These are phyloP conservation scores for Microbotryomycetes sp. DNA, from an alignment of 1,284 basidiomycete species.

Conservation along the genomic window DNA sequence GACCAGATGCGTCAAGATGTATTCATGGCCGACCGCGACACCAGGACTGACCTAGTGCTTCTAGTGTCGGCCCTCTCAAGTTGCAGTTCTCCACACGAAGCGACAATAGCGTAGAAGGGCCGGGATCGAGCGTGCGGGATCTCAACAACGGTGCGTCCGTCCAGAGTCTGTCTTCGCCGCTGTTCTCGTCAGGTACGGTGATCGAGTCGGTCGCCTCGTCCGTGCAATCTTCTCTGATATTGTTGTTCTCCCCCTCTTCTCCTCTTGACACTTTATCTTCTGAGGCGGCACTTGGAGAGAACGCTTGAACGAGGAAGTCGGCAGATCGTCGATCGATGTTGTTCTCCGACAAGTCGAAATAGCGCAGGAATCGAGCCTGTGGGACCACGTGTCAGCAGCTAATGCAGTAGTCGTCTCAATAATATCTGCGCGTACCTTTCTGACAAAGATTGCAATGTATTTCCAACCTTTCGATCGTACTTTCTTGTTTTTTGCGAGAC, in stretches of 20 bases:
- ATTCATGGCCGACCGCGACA: background rate
- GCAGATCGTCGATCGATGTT: constrained; percentile 72
- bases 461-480: constrained; percentile 73
- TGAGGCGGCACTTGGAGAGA: constrained; percentile 28
- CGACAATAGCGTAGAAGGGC: constrained; percentile 53
- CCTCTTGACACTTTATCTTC: background rate
- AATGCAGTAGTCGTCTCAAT: no score
- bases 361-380: constrained; percentile 66
- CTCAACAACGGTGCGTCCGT: constrained; percentile 25
- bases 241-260: background rate
- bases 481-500: constrained; percentile 76
- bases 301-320: constrained; percentile 69
- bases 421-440: constrained; percentile 51
- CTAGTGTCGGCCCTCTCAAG: constrained; percentile 63
- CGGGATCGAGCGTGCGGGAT: constrained; percentile 1
- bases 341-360: constrained; percentile 85
- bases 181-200: background rate
- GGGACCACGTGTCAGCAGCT: no score
- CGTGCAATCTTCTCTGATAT: constrained; percentile 2
- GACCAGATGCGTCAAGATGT: constrained; percentile 8
- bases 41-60: constrained; percentile 59
- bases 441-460: constrained; percentile 70
- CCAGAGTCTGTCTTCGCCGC: constrained; percentile 31
- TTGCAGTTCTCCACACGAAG: constrained; percentile 75
- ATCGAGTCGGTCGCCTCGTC: constrained; percentile 8